A percentile compares a stretch with the other conserved stretches of the same genome.
phyloP scores from a whole-genome alignment of 1,284 basidiomycete species.

The Cryptococcus maquisensis region DNA sequence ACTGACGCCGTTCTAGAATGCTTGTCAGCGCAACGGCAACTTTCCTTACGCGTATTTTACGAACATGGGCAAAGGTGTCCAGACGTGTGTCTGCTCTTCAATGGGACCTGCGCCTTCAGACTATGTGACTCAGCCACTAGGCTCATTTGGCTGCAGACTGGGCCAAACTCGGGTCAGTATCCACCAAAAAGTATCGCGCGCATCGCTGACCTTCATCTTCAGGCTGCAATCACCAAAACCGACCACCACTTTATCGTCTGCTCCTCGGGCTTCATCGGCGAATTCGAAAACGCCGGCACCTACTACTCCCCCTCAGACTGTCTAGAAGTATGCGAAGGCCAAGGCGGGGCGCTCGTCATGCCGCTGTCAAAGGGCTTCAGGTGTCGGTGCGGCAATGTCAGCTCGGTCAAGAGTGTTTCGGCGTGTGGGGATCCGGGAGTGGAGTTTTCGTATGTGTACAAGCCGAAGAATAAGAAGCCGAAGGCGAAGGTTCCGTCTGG shows the following conservation, averaged over 20 bases:
- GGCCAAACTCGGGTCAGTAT: conserved; percentile 9
- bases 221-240: conserved; percentile 6
- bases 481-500: neutral
- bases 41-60: conserved; percentile 9
- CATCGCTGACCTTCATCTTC: neutral
- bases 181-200: neutral
- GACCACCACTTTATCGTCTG: conserved; percentile 10
- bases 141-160: conserved; percentile 5
- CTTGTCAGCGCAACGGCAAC: neutral
- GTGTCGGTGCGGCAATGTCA: conserved; percentile 8
- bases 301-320: conserved; percentile 4
- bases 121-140: conserved; percentile 5
- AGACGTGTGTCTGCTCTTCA: conserved; percentile 1
- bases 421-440: conserved; percentile 4
- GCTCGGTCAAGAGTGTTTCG: conserved; percentile 4
- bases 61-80: conserved; percentile 1
- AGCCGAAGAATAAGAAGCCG: neutral
- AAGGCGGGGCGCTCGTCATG: conserved; percentile 2
- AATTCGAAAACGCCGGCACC: conserved; percentile 1
- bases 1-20: neutral
- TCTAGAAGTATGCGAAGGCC: conserved; percentile 1
- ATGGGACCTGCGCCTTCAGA: conserved; percentile 1
- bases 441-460: conserved; percentile 8
- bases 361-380: neutral
- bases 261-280: conserved; percentile 4